These are phyloP conservation scores for Rhipidocladum racemiflorum DNA, from an alignment of 176 grass and related monocot genomes.

Conservation along the genomic window DNA sequence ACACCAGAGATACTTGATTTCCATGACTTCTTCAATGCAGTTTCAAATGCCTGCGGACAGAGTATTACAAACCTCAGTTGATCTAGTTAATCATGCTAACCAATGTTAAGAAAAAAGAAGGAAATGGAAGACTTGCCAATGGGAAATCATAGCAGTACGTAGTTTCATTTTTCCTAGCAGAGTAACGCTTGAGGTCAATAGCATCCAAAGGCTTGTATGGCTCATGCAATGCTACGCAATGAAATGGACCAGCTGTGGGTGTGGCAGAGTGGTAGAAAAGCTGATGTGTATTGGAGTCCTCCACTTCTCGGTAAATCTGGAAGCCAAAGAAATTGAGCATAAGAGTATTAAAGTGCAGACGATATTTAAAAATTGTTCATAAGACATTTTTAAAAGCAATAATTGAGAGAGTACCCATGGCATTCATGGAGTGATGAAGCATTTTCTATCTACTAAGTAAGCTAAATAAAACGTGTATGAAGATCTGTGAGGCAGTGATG, in stretches of 20 bases:
- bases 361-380: conserved; percentile 2
- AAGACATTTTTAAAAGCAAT: not conserved
- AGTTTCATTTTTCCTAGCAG: conserved; percentile 86
- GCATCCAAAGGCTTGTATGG: conserved; percentile 66
- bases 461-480: not conserved
- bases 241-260: conserved; percentile 57
- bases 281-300: conserved; percentile 62
- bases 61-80: conserved; percentile 23
- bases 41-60: conserved; percentile 86
- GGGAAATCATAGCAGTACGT: conserved; percentile 99
- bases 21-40: conserved; percentile 75
- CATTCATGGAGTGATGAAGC: not conserved
- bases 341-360: not conserved
- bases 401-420: not conserved
- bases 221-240: conserved; percentile 67
- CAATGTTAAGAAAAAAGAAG: not conserved
- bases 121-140: conserved; percentile 56
- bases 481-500: not conserved
- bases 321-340: conserved; percentile 17
- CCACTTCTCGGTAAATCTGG: conserved; percentile 92
- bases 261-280: conserved; percentile 70
- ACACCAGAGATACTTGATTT: conserved; percentile 45
- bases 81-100: conserved; percentile 29
- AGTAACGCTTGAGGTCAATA: conserved; percentile 79
- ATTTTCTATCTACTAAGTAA: conserved; percentile 23